Base-by-base conservation (phyloP, 1,284 basidiomycete species). In the Psilocybe mexicana region DNA sequence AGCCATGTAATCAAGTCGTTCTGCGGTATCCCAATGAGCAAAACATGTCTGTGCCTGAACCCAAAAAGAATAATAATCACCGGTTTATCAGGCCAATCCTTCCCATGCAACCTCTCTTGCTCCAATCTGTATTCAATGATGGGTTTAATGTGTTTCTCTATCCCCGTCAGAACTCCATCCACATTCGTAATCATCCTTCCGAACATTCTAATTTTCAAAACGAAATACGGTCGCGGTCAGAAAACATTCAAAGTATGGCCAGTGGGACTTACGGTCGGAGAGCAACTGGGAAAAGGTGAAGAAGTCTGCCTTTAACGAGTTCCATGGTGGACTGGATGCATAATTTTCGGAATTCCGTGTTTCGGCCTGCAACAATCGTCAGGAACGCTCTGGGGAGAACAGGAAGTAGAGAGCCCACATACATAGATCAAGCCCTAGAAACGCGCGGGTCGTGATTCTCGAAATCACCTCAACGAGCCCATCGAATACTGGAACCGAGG, bases 341-440 rank as follows among this genome's bases (percentile, higher is more conserved):
- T 12, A 61, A 40, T 28, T 52, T 46, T 2, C 57, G 57, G 47
- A 62, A 66, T 11, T 59, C 63, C 5, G 42, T 40, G n/a, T 64
- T 57, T n/a, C 61, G 44, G 40, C 65, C 65, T 66, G 26, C 30
- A 33, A 33, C 30, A 33, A 33, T 33, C 8, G 8, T 33, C 30
- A 33, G 30, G 8, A 6, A 33, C 30, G 8, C 30, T 33, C 8
- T 43, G 3, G 26, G 7, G 14, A 11, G 3, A 30, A 46, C 30
- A 14, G 6, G 43, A 7, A 25, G 10, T 10, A 50, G 8, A 43
- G 14, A 28, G 8, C 30, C 3, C 24, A 70, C 74, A 36, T 57
- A 81, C 78, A 80, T 1, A 76, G 55, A 2, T 74, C 74, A 7
- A 72, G 58, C 2, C 79, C 77, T 10, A 80, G 74, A 52, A 81